Evolutionary conservation across 2,329 filamentous ascomycete genomes (phyloP).

Genomic region (Zalaria sp.): DNA sequence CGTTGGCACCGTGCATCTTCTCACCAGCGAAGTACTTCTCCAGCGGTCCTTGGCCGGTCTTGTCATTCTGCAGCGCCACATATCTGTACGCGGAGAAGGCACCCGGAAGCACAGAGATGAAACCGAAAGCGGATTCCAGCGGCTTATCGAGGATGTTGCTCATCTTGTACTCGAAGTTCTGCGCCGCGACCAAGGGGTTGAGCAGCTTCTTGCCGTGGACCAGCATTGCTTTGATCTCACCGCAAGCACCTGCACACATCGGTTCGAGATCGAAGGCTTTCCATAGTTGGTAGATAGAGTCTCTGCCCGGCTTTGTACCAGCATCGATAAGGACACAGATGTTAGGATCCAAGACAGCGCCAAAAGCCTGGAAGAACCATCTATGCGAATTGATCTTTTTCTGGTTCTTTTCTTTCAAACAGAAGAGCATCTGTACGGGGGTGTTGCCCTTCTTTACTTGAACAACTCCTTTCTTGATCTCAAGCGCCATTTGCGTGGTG

Average conservation of each 20-base stretch:
- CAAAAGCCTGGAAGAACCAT: conserved; percentile 98
- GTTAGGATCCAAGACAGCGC: conserved; percentile 80
- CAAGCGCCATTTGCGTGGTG: conserved; percentile 72
- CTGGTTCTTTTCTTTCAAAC: conserved; percentile 97
- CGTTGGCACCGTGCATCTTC: conserved; percentile 84
- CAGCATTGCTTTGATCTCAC: conserved; percentile 98
- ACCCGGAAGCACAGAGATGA: conserved; percentile 91
- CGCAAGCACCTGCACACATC: conserved; percentile 93
- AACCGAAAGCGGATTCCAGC: conserved; percentile 90
- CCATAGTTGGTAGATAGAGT: conserved; percentile 96
- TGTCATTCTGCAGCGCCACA: conserved; percentile 89
- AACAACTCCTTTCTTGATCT: conserved; percentile 83
- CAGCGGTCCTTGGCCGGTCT: conserved; percentile 79
- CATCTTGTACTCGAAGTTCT: conserved; percentile 99
- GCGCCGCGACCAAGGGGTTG: conserved; percentile 87
- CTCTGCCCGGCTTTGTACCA: conserved; percentile 83
- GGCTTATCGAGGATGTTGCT: conserved; percentile 98
- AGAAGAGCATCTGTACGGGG: conserved; percentile 94
- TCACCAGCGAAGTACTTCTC: conserved; percentile 97
- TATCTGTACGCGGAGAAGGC: conserved; percentile 98
- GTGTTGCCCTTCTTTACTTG: conserved; percentile 69
- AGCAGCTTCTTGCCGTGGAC: conserved; percentile 74
- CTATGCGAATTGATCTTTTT: conserved; percentile 99
- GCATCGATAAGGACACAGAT: conserved; percentile 95
- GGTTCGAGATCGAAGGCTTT: conserved; percentile 96